Evolutionary conservation across 1,139 yeast genomes (phyloP), one percentile per base, ranked within the genome.

Genomic region (Taiozyma sp.): DNA sequence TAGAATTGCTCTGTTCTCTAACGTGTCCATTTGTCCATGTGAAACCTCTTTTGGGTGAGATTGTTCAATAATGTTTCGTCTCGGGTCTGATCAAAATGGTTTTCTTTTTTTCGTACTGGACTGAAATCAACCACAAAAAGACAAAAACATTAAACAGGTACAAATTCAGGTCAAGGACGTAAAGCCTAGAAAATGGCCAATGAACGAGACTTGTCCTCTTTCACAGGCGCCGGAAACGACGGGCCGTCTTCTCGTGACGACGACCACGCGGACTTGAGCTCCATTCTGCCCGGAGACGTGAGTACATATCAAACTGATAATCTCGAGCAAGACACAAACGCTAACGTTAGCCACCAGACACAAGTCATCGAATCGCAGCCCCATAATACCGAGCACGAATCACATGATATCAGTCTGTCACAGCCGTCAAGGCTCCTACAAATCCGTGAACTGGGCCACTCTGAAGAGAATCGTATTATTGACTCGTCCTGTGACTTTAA

Each of bases 401-500:
- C 24, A 9, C 24, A 22, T 13, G 14, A 14, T 10, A 14, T 38
- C 12, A 30, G 43, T 5, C 41, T 43, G n/a, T 54, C 63, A 0
- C 61, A 58, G 39, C 44, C 49, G 3, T 14, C 50, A 6, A 47
- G 48, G 16, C 47, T 53, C 4, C 42, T 45, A n/a, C 49, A 46
- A 34, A 36, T 61, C 16, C 49, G 52, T 29, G 39, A 58, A 14
- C 47, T 61, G 9, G 51, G 52, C 10, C 49, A 54, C 6, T 44
- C 47, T 14, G 65, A 61, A 30, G 61, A 57, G 5, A 61, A 60
- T 48, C 38, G 46, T 24, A 43, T 60, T 4, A 56, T 59, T 8
- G 62, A 61, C 44, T 59, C 63, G 2, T 61, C 65, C 8, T 48
- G 55, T 24, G 64, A 59, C 13, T 51, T 45, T 27, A 43, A 45